phyloP scores from a whole-genome alignment of 176 grass and related monocot genomes.

The Raddia guianensis region DNA sequence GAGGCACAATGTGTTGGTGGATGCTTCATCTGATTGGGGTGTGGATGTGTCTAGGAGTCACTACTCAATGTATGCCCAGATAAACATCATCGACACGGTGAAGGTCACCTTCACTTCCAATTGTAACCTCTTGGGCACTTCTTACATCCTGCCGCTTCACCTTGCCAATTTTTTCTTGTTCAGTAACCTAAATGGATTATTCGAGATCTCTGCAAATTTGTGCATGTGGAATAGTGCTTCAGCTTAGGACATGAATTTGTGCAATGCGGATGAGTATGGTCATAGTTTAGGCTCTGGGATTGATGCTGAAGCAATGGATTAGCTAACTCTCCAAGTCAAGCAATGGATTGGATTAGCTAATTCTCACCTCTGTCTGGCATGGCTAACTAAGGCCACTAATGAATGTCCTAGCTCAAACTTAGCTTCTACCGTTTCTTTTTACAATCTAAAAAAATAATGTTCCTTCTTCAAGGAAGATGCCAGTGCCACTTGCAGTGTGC shows the following conservation, averaged over 20 bases:
- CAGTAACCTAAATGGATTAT: background rate
- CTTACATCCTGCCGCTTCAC: background rate
- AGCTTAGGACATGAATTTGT: background rate
- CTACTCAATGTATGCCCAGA: conserved; percentile 96
- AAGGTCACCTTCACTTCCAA: conserved; percentile 85
- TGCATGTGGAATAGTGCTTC: background rate
- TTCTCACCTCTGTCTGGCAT: no score
- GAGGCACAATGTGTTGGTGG: background rate
- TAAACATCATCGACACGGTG: conserved; percentile 95
- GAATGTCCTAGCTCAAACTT: no score
- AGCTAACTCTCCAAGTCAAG: no score
- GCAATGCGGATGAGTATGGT: background rate
- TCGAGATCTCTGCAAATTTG: background rate
- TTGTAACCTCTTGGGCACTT: conserved; percentile 39
- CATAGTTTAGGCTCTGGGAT: background rate
- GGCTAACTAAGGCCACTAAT: no score
- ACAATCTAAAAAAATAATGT: no score
- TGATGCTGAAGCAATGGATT: no score
- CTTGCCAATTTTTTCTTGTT: background rate
- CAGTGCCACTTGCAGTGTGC: no score
- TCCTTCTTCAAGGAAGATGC: no score
- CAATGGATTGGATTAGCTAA: no score
- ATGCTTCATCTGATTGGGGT: conserved; percentile 7
- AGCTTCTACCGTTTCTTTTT: no score
- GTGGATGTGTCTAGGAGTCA: conserved; percentile 59